A percentile compares a stretch with the other conserved stretches of the same genome.
These are phyloP conservation scores for Abrus precatorius DNA, from an alignment of 306 rosid genomes.

Conservation along the genomic window DNA sequence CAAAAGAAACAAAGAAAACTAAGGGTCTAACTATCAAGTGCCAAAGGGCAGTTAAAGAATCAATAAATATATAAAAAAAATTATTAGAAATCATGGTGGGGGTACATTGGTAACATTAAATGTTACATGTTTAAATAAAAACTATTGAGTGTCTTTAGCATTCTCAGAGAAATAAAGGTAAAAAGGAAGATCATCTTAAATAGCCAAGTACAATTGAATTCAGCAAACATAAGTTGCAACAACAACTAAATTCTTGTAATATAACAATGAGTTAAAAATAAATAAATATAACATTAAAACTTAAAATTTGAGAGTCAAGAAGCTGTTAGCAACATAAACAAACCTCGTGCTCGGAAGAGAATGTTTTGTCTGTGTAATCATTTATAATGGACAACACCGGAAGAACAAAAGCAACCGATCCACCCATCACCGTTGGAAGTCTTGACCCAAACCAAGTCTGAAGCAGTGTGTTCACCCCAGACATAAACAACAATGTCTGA, in stretches of 20 bases:
- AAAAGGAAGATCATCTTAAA: background rate
- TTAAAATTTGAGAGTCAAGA: background rate
- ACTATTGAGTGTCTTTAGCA: background rate
- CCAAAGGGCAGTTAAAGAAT: background rate
- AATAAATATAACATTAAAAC: background rate
- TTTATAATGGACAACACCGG: slow-evolving; percentile 83
- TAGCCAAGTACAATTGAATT: background rate
- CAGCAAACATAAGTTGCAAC: background rate
- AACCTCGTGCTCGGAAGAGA: slow-evolving; percentile 75
- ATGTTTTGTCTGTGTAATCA: slow-evolving; percentile 61
- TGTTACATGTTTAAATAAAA: background rate
- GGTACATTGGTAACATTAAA: background rate
- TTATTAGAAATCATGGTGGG: background rate
- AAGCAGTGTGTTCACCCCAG: slow-evolving; percentile 84
- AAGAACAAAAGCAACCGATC: slow-evolving; percentile 72
- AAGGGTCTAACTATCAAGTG: background rate
- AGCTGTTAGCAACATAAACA: slow-evolving; percentile 15
- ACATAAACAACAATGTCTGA: slow-evolving; percentile 82
- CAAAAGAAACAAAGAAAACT: background rate
- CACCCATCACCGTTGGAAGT: slow-evolving; percentile 88
- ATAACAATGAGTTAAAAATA: background rate
- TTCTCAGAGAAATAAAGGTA: background rate
- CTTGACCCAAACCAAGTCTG: slow-evolving; percentile 86
- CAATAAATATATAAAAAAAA: background rate
- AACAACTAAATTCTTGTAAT: background rate